Evolutionary conservation across 805 yeast species (phyloP).

Genomic region (Debaryomyces castellii): DNA sequence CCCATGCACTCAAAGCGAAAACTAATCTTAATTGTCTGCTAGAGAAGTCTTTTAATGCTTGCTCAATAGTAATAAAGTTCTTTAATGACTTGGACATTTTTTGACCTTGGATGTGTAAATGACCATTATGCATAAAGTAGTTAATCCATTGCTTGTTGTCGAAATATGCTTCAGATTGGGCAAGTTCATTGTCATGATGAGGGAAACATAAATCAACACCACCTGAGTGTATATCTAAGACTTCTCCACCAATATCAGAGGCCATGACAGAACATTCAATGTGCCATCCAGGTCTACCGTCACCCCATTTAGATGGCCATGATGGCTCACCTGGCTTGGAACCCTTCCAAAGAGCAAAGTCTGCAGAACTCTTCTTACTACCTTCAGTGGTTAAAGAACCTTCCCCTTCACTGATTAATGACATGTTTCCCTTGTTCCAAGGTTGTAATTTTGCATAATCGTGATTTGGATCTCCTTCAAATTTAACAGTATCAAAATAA

Average conservation of each 20-base stretch:
- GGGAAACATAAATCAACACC: constrained; percentile 98
- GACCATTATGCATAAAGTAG: constrained; percentile 96
- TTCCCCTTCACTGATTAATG: constrained; percentile 89
- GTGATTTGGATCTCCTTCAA: constrained; percentile 71
- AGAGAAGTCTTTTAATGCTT: constrained; percentile 70
- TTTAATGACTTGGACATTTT: constrained; percentile 95
- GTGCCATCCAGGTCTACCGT: constrained; percentile 99
- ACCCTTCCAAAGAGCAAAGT: constrained; percentile 96
- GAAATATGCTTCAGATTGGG: constrained; percentile 92
- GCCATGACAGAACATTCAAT: constrained; percentile 99
- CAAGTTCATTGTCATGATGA: constrained; percentile 97
- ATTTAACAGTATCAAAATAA: constrained; percentile 86
- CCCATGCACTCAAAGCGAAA: constrained; percentile 92
- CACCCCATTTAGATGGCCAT: constrained; percentile 96
- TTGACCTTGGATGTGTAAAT: constrained; percentile 96
- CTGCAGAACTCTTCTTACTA: constrained; percentile 73
- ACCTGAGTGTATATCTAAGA: constrained; percentile 94
- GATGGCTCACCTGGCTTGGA: constrained; percentile 97
- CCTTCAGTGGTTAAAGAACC: constrained; percentile 67
- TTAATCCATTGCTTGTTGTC: constrained; percentile 94
- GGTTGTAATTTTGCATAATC: constrained; percentile 96
- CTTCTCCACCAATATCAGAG: constrained; percentile 75
- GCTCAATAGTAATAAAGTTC: constrained; percentile 91
- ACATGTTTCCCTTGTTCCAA: constrained; percentile 91
- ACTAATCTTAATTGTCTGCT: constrained; percentile 87